Percentiles rank a stretch among this genome's conserved stretches.
phyloP scores from a whole-genome alignment of 768 basidiomycete genomes.

The Amanita rubescens region DNA sequence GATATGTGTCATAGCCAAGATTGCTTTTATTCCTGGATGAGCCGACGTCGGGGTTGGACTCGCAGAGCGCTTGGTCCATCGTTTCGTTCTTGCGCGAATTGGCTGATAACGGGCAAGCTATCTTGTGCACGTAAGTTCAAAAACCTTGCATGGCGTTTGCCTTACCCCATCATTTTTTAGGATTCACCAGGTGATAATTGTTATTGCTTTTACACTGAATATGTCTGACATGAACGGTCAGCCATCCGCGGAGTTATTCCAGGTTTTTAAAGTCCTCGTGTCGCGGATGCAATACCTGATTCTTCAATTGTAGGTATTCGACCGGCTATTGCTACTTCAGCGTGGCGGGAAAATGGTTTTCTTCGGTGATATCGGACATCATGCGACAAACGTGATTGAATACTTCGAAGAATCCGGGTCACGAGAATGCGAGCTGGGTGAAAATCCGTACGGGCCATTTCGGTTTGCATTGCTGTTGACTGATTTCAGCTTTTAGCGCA shows the following conservation, averaged over 20 bases:
- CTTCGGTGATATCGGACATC: slow-evolving; percentile 63
- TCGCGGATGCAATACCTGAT: neutral
- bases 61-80: slow-evolving; percentile 83
- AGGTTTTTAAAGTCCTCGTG: slow-evolving; percentile 21
- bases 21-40: slow-evolving; percentile 83
- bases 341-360: slow-evolving; percentile 74
- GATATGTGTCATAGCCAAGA: slow-evolving; percentile 44
- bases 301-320: slow-evolving; percentile 45
- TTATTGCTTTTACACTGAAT: neutral
- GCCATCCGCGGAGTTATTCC: slow-evolving; percentile 81
- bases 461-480: neutral
- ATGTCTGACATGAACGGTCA: slow-evolving; percentile 26
- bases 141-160: neutral
- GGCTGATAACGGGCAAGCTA: slow-evolving; percentile 77
- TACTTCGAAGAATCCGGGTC: slow-evolving; percentile 75
- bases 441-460: slow-evolving; percentile 55
- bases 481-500: slow-evolving; percentile 27
- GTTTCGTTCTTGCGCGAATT: slow-evolving; percentile 67
- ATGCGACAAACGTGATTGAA: slow-evolving; percentile 53
- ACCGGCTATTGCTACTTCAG: slow-evolving; percentile 66
- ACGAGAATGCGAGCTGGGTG: slow-evolving; percentile 49
- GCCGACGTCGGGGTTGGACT: slow-evolving; percentile 83
- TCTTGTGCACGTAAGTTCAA: slow-evolving; percentile 74
- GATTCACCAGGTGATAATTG: slow-evolving; percentile 32
- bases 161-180: slow-evolving; percentile 16